Evolutionary conservation across 257 asterid genomes (phyloP).

Genomic region (Solanum stenotomum): DNA sequence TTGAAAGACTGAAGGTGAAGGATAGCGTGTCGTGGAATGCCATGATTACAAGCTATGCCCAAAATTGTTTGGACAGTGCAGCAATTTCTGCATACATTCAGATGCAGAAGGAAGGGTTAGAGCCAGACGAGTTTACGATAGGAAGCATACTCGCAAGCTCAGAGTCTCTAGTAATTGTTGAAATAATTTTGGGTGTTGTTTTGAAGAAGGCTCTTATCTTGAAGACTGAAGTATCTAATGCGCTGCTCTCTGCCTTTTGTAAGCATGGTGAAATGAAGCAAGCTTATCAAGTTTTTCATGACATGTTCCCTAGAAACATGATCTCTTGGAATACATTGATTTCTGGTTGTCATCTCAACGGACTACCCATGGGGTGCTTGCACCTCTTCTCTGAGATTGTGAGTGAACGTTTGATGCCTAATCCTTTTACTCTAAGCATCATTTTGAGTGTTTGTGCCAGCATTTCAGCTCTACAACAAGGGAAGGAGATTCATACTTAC

Average conservation of each 20-base stretch:
- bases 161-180: constrained; percentile 30
- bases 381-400: constrained; percentile 33
- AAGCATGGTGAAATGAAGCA: constrained; percentile 32
- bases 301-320: constrained; percentile 42
- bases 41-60: constrained; percentile 58
- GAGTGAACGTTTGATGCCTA: constrained; percentile 32
- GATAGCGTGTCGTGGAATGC: constrained; percentile 78
- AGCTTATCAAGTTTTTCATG: constrained; percentile 40
- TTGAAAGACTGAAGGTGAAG: constrained; percentile 30
- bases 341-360: constrained; percentile 52
- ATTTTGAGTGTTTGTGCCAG: constrained; percentile 57
- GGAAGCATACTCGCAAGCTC: constrained; percentile 69
- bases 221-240: constrained; percentile 67
- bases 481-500: constrained; percentile 57
- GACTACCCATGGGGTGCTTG: constrained; percentile 44
- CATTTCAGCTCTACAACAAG: constrained; percentile 44
- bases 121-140: constrained; percentile 65
- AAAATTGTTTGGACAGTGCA: constrained; percentile 26
- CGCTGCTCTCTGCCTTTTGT: constrained; percentile 58
- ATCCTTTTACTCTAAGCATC: constrained; percentile 61
- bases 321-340: constrained; percentile 85
- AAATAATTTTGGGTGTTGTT: constrained; percentile 48
- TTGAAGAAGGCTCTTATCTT: constrained; percentile 45
- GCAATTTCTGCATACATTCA: constrained; percentile 32
- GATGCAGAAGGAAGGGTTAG: constrained; percentile 52